These are phyloP conservation scores for Mucor racemosus DNA, from an alignment of 371 early-diverging fungal genomes.

Conservation along the genomic window DNA sequence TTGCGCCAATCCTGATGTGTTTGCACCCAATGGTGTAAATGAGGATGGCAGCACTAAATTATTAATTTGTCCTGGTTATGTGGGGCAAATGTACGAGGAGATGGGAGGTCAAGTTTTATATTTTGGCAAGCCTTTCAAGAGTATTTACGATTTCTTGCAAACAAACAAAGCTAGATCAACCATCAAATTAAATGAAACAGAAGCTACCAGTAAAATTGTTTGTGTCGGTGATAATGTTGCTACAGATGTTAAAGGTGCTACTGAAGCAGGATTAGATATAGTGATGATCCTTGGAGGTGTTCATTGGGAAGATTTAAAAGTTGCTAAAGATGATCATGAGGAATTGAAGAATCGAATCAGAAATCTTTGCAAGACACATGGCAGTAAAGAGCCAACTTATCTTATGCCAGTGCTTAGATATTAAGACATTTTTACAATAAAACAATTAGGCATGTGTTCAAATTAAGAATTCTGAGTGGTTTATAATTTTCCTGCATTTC, in stretches of 20 bases:
- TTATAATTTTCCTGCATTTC: not conserved
- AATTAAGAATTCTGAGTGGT: not conserved
- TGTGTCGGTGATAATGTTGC: constrained; percentile 53
- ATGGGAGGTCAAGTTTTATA: constrained; percentile 51
- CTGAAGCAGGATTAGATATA: constrained; percentile 41
- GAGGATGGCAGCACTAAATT: constrained; percentile 34
- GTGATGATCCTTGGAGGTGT: constrained; percentile 59
- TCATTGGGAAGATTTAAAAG: constrained; percentile 35
- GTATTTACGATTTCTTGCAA: constrained; percentile 44
- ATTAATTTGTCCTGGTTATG: constrained; percentile 45
- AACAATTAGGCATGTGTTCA: not conserved
- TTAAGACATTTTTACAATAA: constrained; percentile 5
- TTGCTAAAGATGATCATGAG: constrained; percentile 16
- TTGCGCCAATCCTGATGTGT: constrained; percentile 54
- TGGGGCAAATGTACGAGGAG: constrained; percentile 45
- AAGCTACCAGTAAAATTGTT: constrained; percentile 18
- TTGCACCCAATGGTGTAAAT: constrained; percentile 46
- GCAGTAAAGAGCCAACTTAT: constrained; percentile 35
- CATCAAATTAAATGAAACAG: constrained; percentile 5
- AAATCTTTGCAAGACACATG: constrained; percentile 23
- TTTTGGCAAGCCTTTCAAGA: constrained; percentile 51
- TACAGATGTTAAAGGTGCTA: constrained; percentile 50
- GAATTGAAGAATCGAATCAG: constrained; percentile 20
- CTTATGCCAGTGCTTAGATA: constrained; percentile 36
- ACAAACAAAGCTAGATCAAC: constrained; percentile 12